Base-by-base conservation (phyloP, 805 yeast species). In the Metschnikowia koreensis region DNA sequence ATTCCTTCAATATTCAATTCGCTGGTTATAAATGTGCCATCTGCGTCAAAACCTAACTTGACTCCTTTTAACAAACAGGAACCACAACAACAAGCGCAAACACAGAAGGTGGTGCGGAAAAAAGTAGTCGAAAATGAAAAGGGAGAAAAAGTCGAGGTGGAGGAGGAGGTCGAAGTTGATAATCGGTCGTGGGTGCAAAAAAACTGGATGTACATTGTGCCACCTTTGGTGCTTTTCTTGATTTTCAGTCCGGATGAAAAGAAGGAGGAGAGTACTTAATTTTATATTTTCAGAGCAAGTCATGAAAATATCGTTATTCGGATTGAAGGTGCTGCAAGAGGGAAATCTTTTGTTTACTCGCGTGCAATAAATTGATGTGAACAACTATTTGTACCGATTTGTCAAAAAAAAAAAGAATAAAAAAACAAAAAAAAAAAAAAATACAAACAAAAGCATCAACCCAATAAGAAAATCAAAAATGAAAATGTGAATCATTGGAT, bases 181-280 rank as follows among this genome's bases (percentile, higher is more conserved):
- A 62, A 61, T 13, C 60, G 72, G 38, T 76, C 84, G 6, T 82
- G 81, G 66, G 67, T 83, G 15, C 86, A 82, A 61, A 77, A 78
- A 63, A 78, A 83, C 66, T 83, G 87, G 87, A 72, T 81, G 75
- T 82, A 79, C 63, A 68, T 83, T 27, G 81, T 81, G 7, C 81
- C 83, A 1, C 80, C 81, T 12, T 54, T 65, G 52, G 50, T 63
- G 34, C 54, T 79, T 22, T 45, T 81, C 10, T 53, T 74, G 51
- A 38, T 80, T 38, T 50, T 76, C 50, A 52, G 62, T 17, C 74
- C 65, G 56, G 61, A 37, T 60, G 54, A 51, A 63, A 54, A 41
- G 27, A 41, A 41, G 22, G 17, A 41, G 12, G 43, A 7, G 7
- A 7, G 13, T 31, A 6, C 34, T 6, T 12, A 9, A 12, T 9